Conservation (phyloP, 192 early-diverging fungal species). For the Phycomyces nitens region DNA sequence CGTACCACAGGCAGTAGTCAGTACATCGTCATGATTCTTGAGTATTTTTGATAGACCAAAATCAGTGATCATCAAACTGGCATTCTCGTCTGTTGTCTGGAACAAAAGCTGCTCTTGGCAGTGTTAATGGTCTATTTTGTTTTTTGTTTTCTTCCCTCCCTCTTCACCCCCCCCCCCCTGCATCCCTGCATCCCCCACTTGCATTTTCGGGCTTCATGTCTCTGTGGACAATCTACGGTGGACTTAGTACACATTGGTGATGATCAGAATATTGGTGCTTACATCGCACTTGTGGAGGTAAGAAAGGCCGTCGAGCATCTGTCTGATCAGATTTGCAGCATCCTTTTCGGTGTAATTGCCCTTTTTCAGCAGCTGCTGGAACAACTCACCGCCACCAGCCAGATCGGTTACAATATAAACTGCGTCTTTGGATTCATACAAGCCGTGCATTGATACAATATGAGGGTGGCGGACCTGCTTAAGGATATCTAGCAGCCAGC, state of each 20-base stretch:
- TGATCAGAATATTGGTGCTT: too few species aligned
- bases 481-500: slow-evolving; percentile 44
- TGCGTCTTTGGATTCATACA: slow-evolving; percentile 69
- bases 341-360: slow-evolving; percentile 81
- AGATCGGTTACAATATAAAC: slow-evolving; percentile 74
- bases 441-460: slow-evolving; percentile 75
- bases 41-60: slow-evolving; percentile 82
- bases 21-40: slow-evolving; percentile 67
- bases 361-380: slow-evolving; percentile 68
- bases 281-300: slow-evolving; percentile 81
- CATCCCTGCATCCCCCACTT: background rate
- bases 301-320: slow-evolving; percentile 74
- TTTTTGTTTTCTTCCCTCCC: too few species aligned
- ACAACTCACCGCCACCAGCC: slow-evolving; percentile 85
- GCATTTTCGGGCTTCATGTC: slow-evolving; percentile 87
- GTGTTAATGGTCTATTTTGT: too few species aligned
- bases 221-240: slow-evolving; percentile 74
- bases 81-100: slow-evolving; percentile 47
- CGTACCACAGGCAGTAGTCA: slow-evolving; percentile 88
- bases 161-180: background rate
- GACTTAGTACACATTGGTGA: slow-evolving; percentile 6
- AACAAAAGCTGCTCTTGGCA: slow-evolving; percentile 57
- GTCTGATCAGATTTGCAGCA: slow-evolving; percentile 70
- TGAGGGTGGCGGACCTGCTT: slow-evolving; percentile 76
- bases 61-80: slow-evolving; percentile 82